Evolutionary conservation across 176 grass and related monocot genomes (phyloP).

Genomic region (Musa schizocarpa): DNA sequence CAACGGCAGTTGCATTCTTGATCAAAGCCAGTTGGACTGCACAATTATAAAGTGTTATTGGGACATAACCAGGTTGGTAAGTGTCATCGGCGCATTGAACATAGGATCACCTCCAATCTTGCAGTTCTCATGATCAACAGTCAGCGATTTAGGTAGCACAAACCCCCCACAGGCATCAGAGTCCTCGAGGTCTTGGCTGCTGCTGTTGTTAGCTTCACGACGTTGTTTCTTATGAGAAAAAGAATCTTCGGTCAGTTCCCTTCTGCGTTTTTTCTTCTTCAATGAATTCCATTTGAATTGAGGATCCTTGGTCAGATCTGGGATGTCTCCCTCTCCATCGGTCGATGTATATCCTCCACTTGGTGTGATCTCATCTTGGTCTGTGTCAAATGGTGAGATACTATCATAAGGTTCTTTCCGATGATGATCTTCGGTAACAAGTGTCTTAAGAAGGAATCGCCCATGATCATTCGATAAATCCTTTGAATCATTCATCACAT

Average conservation of each 20-base stretch:
- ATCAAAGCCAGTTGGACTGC: background rate
- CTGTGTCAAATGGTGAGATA: constrained; percentile 2
- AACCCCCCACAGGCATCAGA: constrained; percentile 36
- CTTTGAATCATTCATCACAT: constrained; percentile 1
- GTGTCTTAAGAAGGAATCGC: too few relatives aligned
- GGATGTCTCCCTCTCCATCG: constrained; percentile 22
- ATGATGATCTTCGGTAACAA: background rate
- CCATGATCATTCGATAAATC: background rate
- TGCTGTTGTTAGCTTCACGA: constrained; percentile 45
- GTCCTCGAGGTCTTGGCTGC: constrained; percentile 28
- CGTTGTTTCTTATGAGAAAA: constrained; percentile 27
- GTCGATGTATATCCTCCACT: constrained; percentile 15
- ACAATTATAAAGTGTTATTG: constrained; percentile 30
- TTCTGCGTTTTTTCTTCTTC: constrained; percentile 47
- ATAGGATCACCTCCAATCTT: constrained; percentile 47
- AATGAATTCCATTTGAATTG: constrained; percentile 44
- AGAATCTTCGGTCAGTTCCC: constrained; percentile 17
- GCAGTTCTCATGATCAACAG: constrained; percentile 49
- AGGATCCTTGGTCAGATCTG: constrained; percentile 46
- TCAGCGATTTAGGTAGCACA: constrained; percentile 30
- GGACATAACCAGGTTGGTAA: constrained; percentile 71
- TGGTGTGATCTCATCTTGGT: constrained; percentile 19
- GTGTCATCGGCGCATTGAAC: constrained; percentile 31
- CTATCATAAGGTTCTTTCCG: constrained; percentile 14
- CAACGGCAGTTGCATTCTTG: constrained; percentile 23